Percentiles rank a stretch among this genome's conserved stretches.
Evolutionary conservation across 495 filamentous ascomycete species (phyloP).

Genomic region (Neurospora sp.): DNA sequence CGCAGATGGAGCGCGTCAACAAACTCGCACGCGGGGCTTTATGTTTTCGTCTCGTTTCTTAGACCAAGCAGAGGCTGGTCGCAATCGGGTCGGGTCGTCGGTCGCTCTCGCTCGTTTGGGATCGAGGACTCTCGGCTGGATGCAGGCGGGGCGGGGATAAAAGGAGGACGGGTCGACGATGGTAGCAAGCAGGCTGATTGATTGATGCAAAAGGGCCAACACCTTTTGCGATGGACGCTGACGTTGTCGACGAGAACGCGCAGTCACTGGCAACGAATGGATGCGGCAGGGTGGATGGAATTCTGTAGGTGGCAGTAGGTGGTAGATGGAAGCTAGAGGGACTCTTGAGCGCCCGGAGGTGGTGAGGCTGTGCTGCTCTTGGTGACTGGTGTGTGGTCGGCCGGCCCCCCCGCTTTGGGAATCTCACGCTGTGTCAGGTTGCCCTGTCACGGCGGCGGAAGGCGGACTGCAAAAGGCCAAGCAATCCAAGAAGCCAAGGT

Average conservation of each 20-base stretch:
- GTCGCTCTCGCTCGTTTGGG: neutral
- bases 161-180: neutral
- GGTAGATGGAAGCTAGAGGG: slow-evolving; percentile 5
- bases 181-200: neutral
- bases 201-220: neutral
- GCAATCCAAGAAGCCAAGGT: neutral
- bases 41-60: slow-evolving; percentile 3
- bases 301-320: neutral
- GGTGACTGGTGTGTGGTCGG: neutral
- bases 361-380: slow-evolving; percentile 24
- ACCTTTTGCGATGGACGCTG: neutral
- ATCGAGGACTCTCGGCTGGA: slow-evolving; percentile 1
- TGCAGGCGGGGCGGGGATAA: neutral
- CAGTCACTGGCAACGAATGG: slow-evolving; percentile 2
- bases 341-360: slow-evolving; percentile 5
- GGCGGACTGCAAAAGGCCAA: neutral
- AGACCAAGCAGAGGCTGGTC: slow-evolving; percentile 4
- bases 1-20: slow-evolving; percentile 6
- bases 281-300: neutral
- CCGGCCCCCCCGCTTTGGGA: slow-evolving; percentile 15
- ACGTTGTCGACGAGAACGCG: slow-evolving; percentile 2
- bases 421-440: neutral
- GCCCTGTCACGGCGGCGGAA: neutral
- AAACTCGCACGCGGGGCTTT: slow-evolving; percentile 5
- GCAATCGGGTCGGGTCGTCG: neutral